Percentiles rank a stretch among this genome's conserved stretches.
Evolutionary conservation across 2,329 filamentous ascomycete species (phyloP).

Genomic region (Xylariaceae sp.): DNA sequence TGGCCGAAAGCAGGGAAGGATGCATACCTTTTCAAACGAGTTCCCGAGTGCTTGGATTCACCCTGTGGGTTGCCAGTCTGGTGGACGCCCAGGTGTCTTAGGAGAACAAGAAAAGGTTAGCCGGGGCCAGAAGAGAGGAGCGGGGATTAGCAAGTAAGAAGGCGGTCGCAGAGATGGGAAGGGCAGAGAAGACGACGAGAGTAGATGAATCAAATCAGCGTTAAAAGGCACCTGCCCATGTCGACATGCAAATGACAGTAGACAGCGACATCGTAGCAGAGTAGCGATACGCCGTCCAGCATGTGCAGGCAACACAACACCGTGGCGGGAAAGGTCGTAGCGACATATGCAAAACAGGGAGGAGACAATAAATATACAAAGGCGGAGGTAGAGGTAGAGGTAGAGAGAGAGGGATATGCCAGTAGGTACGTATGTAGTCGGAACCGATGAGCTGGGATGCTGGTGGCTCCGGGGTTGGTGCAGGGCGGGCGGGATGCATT

Average conservation of each 20-base stretch:
- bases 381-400: constrained; percentile 2
- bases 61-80: constrained; percentile 29
- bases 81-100: constrained; percentile 26
- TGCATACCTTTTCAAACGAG: constrained; percentile 30
- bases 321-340: constrained; percentile 14
- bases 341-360: constrained; percentile 17
- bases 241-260: constrained; percentile 4
- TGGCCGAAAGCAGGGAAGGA: constrained; percentile 20
- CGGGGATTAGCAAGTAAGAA: constrained; percentile 3
- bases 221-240: constrained; percentile 4
- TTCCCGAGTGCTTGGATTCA: constrained; percentile 32
- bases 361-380: constrained; percentile 20
- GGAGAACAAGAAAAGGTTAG: constrained; percentile 18
- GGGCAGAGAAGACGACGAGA: constrained; percentile 12
- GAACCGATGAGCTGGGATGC: constrained; percentile 26
- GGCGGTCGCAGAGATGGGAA: constrained; percentile 3
- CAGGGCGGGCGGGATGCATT: constrained; percentile 20
- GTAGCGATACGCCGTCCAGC: constrained; percentile 1
- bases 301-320: constrained; percentile 12
- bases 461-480: constrained; percentile 22
- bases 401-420: constrained; percentile 11
- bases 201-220: constrained; percentile 13
- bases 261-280: constrained; percentile 3
- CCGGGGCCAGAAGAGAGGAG: constrained; percentile 5
- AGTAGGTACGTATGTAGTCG: constrained; percentile 5